Conservation (phyloP, 169 alveolate genomes). For the Plasmodium cynomolgi region DNA sequence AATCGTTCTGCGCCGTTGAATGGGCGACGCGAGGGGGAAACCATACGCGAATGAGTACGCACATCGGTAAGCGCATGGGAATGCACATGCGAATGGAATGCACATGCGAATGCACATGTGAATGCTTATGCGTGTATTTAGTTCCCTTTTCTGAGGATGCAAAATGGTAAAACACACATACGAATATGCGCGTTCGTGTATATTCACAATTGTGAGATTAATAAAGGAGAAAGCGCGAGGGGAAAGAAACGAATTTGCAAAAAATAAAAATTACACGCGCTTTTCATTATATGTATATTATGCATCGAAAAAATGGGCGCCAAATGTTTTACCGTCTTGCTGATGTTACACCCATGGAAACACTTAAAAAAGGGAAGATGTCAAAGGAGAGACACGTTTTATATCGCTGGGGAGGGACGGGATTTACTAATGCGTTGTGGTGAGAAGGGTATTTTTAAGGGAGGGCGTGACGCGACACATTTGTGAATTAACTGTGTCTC, state of each 20-base stretch:
- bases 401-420: too few relatives aligned
- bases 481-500: background rate
- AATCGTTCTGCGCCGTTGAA: background rate
- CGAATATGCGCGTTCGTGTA: background rate
- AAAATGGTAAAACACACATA: background rate
- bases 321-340: background rate
- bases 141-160: background rate
- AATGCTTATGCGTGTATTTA: background rate
- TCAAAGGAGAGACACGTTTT: background rate
- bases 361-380: background rate
- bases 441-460: background rate
- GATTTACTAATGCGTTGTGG: background rate
- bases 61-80: background rate
- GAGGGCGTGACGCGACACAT: background rate
- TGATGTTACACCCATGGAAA: background rate
- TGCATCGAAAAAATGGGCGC: background rate
- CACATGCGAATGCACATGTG: background rate
- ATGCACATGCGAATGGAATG: background rate
- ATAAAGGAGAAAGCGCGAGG: background rate
- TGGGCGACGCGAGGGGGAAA: background rate
- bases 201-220: background rate
- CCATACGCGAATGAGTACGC: background rate
- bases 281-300: background rate
- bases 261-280: background rate
- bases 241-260: background rate